Evolutionary conservation across 1,284 basidiomycete species (phyloP).

Genomic region (Apiotrichum akiyoshidainum): DNA sequence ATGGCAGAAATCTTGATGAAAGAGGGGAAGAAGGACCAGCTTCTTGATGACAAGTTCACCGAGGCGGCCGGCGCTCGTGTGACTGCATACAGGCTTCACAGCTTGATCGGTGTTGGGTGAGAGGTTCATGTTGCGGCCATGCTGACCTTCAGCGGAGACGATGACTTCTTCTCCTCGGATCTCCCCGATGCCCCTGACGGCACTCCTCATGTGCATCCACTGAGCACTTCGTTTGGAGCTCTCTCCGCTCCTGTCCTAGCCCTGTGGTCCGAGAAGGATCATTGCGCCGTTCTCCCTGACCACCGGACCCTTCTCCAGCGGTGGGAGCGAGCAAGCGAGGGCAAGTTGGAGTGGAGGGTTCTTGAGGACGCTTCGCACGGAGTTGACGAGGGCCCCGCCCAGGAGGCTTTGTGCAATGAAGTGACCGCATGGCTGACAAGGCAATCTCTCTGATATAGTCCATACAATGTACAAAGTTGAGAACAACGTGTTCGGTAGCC

Average conservation of each 20-base stretch:
- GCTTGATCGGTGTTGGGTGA: constrained; percentile 37
- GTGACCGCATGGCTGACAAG: constrained; percentile 31
- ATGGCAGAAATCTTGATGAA: constrained; percentile 27
- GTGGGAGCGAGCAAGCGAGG: constrained; percentile 17
- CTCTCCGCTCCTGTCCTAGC: constrained; percentile 38
- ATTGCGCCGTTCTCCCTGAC: constrained; percentile 24
- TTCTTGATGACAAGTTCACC: constrained; percentile 30
- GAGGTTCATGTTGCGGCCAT: constrained; percentile 11
- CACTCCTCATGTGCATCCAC: constrained; percentile 30
- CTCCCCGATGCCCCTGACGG: constrained; percentile 28
- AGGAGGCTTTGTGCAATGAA: constrained; percentile 23
- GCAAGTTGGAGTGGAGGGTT: constrained; percentile 26
- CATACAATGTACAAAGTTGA: not conserved
- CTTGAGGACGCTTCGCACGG: constrained; percentile 38
- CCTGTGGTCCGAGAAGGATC: constrained; percentile 39
- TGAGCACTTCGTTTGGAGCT: constrained; percentile 41
- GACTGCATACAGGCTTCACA: constrained; percentile 37
- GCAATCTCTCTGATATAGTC: not conserved
- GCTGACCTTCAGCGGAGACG: constrained; percentile 37
- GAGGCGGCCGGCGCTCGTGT: constrained; percentile 26
- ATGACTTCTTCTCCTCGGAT: constrained; percentile 48
- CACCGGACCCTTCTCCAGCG: constrained; percentile 7
- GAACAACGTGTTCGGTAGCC: too few species aligned
- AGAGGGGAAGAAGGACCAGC: constrained; percentile 29
- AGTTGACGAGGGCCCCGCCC: constrained; percentile 6